phyloP scores from a whole-genome alignment of 208 protist species.

The Entamoeba histolytica region DNA sequence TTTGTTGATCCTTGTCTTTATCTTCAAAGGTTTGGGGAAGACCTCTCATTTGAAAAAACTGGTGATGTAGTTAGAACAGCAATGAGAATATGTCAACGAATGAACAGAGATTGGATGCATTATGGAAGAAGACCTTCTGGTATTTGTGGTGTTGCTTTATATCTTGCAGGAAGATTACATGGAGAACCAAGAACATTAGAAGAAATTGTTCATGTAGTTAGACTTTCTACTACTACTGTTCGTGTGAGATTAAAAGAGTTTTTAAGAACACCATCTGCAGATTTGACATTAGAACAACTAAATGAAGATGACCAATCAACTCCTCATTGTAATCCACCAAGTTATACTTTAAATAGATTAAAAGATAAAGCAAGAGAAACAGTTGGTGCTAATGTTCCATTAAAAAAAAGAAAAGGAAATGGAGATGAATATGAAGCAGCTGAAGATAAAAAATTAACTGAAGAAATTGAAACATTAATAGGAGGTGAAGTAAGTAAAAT shows the following conservation, averaged over 20 bases:
- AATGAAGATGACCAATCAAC: neutral
- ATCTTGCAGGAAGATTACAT: neutral
- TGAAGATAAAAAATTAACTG: neutral
- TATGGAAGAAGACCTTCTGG: slow-evolving; percentile 3
- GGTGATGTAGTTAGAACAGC: neutral
- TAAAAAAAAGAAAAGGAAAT: neutral
- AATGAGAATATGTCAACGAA: neutral
- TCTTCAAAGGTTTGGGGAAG: slow-evolving; percentile 46
- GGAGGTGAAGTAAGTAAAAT: neutral
- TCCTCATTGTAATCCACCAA: neutral
- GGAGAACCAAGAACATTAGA: neutral
- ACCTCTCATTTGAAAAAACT: slow-evolving; percentile 47
- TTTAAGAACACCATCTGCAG: neutral
- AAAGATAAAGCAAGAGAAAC: neutral
- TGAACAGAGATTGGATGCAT: slow-evolving; percentile 10
- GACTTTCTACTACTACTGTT: neutral
- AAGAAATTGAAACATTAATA: neutral
- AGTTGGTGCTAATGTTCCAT: neutral
- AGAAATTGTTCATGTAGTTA: slow-evolving; percentile 2
- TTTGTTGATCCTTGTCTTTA: slow-evolving; percentile 46
- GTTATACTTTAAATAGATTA: neutral
- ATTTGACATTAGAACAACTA: neutral
- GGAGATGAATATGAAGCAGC: neutral
- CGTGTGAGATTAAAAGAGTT: neutral
- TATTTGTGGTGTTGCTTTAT: slow-evolving; percentile 13